These are phyloP conservation scores for Breviolum minutum DNA, from an alignment of 73 alveolate species.

Conservation along the genomic window DNA sequence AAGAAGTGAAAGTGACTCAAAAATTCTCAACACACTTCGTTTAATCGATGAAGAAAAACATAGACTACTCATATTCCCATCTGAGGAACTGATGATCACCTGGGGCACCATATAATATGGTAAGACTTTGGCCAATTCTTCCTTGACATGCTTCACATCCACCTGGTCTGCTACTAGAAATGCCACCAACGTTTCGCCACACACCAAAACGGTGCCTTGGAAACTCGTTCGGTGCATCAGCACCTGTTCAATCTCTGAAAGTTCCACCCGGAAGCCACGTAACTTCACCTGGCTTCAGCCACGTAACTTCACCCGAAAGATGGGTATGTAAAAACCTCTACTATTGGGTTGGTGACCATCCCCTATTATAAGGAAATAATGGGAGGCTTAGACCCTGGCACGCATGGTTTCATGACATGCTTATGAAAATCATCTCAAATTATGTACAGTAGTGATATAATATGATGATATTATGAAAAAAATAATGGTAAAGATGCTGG, in stretches of 20 bases:
- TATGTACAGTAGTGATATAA: too few relatives aligned
- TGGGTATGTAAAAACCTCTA: too few relatives aligned
- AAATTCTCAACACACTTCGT: not conserved
- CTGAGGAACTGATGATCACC: not conserved
- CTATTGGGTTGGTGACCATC: too few relatives aligned
- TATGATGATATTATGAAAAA: too few relatives aligned
- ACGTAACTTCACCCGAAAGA: too few relatives aligned
- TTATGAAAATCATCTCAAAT: too few relatives aligned
- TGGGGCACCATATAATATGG: constrained; percentile 74
- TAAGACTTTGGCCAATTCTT: not conserved
- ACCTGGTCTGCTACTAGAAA: constrained; percentile 8
- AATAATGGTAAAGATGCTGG: too few relatives aligned
- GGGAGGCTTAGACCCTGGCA: too few relatives aligned
- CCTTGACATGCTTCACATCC: not conserved
- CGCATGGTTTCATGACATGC: too few relatives aligned
- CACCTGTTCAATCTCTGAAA: constrained; percentile 43
- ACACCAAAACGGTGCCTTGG: not conserved
- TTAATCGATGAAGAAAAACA: not conserved
- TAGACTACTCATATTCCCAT: not conserved
- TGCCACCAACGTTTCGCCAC: not conserved
- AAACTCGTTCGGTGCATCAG: constrained; percentile 15
- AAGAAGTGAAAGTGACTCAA: not conserved
- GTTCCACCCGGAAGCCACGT: constrained; percentile 87
- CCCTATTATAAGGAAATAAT: too few relatives aligned
- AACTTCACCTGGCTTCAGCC: constrained; percentile 87